Base-by-base conservation (phyloP, 2,329 filamentous ascomycete species). In the Intubia oerlemansii region DNA sequence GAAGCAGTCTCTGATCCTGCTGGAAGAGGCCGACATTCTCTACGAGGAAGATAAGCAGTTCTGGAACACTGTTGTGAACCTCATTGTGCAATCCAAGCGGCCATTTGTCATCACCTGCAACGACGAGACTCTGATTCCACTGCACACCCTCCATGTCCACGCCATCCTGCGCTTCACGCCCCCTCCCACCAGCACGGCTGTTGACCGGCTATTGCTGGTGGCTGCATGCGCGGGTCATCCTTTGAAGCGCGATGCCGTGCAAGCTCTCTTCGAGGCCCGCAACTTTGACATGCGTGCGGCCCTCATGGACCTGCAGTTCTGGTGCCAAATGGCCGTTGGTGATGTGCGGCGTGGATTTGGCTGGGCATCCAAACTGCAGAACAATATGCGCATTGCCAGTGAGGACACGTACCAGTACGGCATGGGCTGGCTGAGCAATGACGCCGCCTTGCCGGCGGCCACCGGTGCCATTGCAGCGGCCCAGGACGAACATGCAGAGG, bases 21-120 rank as follows among this genome's bases (percentile, higher is more conserved):
- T 98, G 2, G 88, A 98, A 48, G 88, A 98, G 49, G 81, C 81
- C 1, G 90, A 98, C 43, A 54, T 95, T 11, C 59, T 98, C 1
- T 98, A 88, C 45, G 84, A 92, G 30, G 85, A 95, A 45, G 88
- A 98, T 46, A 85, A 81, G 48, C 75, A 85, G 36, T 98, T 98
- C 44, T 98, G 88, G 88, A 52, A 62, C 1, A 88, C 80, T 0
- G 65, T 95, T 4, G 57, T 78, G 25, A 63, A 65, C 13, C 62
- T 98, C 34, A 80, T 92, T 33, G 54, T 59, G 8, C 75, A 82
- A 40, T 93, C 88, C 0, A 92, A 81, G 49, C 67, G 88, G 18
- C 88, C 88, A 0, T 82, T 98, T 36, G 63, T 98, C 42, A 76
- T 98, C 53, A 98, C 88, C 0, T 98, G 90, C 54, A 95, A 84